Conservation (phyloP, 2,329 filamentous ascomycete genomes). For the Bipolaris victoriae region DNA sequence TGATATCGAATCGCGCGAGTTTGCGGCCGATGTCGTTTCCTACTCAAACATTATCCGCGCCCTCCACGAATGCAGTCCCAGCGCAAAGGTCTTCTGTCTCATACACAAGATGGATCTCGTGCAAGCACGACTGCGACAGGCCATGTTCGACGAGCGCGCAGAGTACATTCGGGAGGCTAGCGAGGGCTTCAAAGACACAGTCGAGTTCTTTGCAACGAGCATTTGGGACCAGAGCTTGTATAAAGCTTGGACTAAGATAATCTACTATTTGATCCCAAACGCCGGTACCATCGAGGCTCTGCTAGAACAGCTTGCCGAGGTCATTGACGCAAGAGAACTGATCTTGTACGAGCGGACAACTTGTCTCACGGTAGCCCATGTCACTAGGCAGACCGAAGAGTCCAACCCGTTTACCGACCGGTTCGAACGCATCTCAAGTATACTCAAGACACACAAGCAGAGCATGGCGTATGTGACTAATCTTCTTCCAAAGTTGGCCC, state of each 20-base stretch:
- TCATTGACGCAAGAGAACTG: constrained; percentile 91
- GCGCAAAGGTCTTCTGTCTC: constrained; percentile 87
- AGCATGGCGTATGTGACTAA: constrained; percentile 57
- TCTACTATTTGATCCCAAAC: constrained; percentile 97
- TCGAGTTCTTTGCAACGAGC: constrained; percentile 90
- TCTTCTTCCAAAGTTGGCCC: constrained; percentile 8
- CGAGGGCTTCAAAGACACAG: constrained; percentile 64
- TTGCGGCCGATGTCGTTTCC: constrained; percentile 88
- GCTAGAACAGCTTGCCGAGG: constrained; percentile 78
- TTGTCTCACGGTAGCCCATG: constrained; percentile 93
- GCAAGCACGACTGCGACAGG: constrained; percentile 75
- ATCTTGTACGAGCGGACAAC: constrained; percentile 95
- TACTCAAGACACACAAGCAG: constrained; percentile 99
- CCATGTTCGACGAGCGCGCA: constrained; percentile 84
- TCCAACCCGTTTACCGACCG: constrained; percentile 90
- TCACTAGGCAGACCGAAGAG: constrained; percentile 75
- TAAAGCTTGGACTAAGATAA: constrained; percentile 97
- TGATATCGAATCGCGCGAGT: constrained; percentile 94
- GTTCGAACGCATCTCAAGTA: constrained; percentile 93
- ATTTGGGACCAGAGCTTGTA: constrained; percentile 99
- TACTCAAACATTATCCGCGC: constrained; percentile 91
- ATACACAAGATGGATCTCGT: constrained; percentile 99
- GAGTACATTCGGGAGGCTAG: constrained; percentile 78
- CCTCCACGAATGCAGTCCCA: constrained; percentile 80
- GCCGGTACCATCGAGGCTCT: constrained; percentile 86